Evolutionary conservation across 208 protist species (phyloP).

Genomic region (Acanthamoeba quina): DNA sequence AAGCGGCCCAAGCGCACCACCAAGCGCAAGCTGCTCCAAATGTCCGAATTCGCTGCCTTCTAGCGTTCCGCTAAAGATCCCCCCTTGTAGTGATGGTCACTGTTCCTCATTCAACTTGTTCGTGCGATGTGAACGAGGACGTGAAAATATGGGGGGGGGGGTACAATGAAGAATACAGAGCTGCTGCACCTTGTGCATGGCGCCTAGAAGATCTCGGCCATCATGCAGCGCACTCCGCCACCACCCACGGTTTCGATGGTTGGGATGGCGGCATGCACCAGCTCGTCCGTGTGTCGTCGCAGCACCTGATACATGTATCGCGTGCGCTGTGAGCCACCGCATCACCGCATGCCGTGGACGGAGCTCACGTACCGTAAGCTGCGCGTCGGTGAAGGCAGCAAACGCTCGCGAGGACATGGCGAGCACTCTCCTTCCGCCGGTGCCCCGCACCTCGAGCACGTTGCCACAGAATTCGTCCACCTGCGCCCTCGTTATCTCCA

Average conservation of each 20-base stretch:
- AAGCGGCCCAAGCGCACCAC: neutral
- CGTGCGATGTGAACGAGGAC: too few relatives aligned
- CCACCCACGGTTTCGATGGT: constrained; percentile 84
- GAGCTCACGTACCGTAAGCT: constrained; percentile 16
- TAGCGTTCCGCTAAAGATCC: neutral
- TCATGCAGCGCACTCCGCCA: constrained; percentile 84
- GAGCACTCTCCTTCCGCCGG: constrained; percentile 41
- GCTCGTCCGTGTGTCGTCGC: neutral
- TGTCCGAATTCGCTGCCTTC: constrained; percentile 4
- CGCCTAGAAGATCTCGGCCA: constrained; percentile 81
- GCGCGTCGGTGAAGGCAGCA: constrained; percentile 82
- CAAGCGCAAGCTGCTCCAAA: neutral
- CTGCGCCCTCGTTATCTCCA: constrained; percentile 83
- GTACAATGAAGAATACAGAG: too few relatives aligned
- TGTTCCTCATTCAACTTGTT: too few relatives aligned
- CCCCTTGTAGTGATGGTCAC: too few relatives aligned
- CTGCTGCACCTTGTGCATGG: too few relatives aligned
- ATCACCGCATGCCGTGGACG: neutral
- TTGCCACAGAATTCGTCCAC: constrained; percentile 87
- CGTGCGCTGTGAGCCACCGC: neutral
- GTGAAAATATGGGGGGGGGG: too few relatives aligned
- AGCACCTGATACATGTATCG: neutral
- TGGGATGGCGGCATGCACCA: constrained; percentile 79
- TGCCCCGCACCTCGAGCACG: constrained; percentile 83
- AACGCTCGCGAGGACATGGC: constrained; percentile 78